phyloP scores from a whole-genome alignment of 2,329 filamentous ascomycete genomes.

The Trichoderma sp. region DNA sequence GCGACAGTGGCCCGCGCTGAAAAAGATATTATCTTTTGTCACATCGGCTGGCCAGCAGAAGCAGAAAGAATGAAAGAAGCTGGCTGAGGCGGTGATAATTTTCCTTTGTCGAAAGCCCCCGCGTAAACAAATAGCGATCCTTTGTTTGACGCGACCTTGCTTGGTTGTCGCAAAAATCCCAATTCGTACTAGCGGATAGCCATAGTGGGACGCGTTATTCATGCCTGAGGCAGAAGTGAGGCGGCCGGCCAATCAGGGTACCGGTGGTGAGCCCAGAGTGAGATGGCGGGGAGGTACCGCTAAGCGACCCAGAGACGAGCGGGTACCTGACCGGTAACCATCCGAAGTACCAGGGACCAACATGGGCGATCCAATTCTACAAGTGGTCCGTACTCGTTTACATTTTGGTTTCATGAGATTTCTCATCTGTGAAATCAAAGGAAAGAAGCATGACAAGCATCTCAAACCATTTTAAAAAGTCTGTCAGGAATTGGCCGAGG shows the following conservation, averaged over 20 bases:
- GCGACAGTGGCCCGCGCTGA: conserved; percentile 35
- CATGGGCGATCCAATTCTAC: no score
- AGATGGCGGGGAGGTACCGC: conserved; percentile 9
- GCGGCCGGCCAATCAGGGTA: not conserved
- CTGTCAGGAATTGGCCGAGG: not conserved
- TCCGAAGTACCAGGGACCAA: not conserved
- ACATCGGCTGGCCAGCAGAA: not conserved
- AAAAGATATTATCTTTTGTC: conserved; percentile 18
- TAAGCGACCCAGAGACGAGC: not conserved
- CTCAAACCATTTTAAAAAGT: no score
- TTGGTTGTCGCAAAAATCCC: conserved; percentile 5
- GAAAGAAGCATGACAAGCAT: not conserved
- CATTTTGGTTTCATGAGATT: not conserved
- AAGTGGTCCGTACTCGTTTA: not conserved
- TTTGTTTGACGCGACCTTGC: conserved; percentile 28
- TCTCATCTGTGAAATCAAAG: not conserved
- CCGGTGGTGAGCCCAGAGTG: not conserved
- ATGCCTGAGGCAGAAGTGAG: conserved; percentile 34
- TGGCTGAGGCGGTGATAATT: conserved; percentile 16
- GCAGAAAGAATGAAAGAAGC: not conserved
- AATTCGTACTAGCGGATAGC: conserved; percentile 5
- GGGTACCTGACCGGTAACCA: not conserved
- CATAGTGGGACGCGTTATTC: conserved; percentile 31
- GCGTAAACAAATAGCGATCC: conserved; percentile 29
- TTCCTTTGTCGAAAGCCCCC: conserved; percentile 24